Evolutionary conservation across 2,329 filamentous ascomycete species (phyloP), one percentile per base, ranked within the genome.

Genomic region (Microsporum audouinii): DNA sequence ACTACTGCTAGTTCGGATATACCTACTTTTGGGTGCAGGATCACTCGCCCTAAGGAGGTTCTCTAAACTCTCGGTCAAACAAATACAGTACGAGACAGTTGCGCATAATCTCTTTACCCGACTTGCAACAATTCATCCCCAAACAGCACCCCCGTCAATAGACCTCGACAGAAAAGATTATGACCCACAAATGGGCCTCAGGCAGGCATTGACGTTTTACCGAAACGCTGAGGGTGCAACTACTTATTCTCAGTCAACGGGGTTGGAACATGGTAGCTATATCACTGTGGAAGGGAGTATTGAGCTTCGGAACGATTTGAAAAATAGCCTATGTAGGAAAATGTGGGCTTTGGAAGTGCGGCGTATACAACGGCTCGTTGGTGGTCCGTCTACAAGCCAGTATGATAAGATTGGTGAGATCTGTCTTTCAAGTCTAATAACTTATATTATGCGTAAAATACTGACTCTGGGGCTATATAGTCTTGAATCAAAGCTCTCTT

Each of bases 61-160:
- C 65, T 69, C 71, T 63, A 75, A 73, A 61, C 71, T 80, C 17
- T 76, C 75, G 14, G 71, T 79, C 58, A 80, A 79, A 65, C 77
- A 80, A 59, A 65, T 79, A 62, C 78, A 80, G 66, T 77, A 73
- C 64, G 77, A 79, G 64, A 76, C 74, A 17, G 73, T 79, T 51
- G 74, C 76, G 5, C 77, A 79, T 67, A 73, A 77, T 45, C 67
- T 79, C 10, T 76, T 77, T 63, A 78, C 77, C 0, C 76, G 77
- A 23, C 71, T 80, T 45, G 74, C 76, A 33, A 76, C 75, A 1
- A 72, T 79, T 27, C 78, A 80, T 62, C 78, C 78, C 39, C 71
- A 75, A 57, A 68, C 72, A 31, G 73, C 70, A 12, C 73, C 75
- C 3, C 72, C 75, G 1, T 68, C 72, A 56, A 73, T 75, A 58